phyloP scores from a whole-genome alignment of 2,329 filamentous ascomycete species.

The Pleomassaria siparia region DNA sequence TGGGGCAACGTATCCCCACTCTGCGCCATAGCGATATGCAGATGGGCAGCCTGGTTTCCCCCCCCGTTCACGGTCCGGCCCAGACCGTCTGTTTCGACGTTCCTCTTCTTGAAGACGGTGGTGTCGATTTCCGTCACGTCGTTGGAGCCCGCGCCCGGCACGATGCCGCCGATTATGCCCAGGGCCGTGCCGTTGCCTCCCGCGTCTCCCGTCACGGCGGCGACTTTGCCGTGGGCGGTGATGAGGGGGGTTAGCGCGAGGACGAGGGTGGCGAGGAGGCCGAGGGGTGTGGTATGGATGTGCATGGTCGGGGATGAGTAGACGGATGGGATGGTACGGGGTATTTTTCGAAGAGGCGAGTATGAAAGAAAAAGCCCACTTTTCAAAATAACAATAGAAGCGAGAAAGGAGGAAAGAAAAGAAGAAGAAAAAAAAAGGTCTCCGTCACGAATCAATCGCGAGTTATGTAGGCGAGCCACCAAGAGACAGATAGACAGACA shows the following conservation, averaged over 20 bases:
- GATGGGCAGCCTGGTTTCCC: slow-evolving; percentile 39
- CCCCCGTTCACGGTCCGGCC: slow-evolving; percentile 43
- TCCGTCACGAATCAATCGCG: slow-evolving; percentile 5
- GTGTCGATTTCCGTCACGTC: slow-evolving; percentile 49
- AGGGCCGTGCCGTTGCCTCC: slow-evolving; percentile 50
- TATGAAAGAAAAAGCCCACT: neutral
- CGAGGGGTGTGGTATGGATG: neutral
- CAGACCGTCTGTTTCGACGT: slow-evolving; percentile 42
- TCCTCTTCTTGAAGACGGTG: slow-evolving; percentile 46
- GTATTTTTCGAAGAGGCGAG: too few species aligned
- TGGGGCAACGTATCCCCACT: slow-evolving; percentile 59
- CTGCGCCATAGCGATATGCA: slow-evolving; percentile 49
- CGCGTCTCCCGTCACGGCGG: slow-evolving; percentile 30
- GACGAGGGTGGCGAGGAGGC: slow-evolving; percentile 2
- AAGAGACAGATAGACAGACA: too few species aligned
- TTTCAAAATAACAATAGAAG: neutral
- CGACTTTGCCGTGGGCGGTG: slow-evolving; percentile 17
- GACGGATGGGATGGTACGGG: neutral
- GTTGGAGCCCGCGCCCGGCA: slow-evolving; percentile 47
- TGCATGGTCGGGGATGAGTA: neutral
- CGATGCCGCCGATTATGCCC: slow-evolving; percentile 45
- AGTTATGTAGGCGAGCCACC: too few species aligned
- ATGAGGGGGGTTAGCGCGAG: slow-evolving; percentile 8
- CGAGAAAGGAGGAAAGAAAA: neutral
- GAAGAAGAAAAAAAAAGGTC: neutral